These are phyloP conservation scores for Sphagnum contortum DNA, from an alignment of 225 moss, liverwort and hornwort species.

Conservation along the genomic window DNA sequence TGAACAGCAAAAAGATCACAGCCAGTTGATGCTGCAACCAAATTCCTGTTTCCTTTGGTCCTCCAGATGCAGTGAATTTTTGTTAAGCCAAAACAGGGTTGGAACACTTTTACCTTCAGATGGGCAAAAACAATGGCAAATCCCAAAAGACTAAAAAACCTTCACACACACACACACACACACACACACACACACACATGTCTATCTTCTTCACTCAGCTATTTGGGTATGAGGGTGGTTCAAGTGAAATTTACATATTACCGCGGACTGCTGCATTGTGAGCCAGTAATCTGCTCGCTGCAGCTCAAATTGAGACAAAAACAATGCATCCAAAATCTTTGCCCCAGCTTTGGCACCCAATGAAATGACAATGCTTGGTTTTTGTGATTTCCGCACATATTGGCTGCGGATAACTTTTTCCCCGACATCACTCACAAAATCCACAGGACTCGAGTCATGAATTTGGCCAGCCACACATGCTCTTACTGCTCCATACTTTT, in stretches of 20 bases:
- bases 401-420: conserved; percentile 34
- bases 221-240: no score
- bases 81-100: no score
- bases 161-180: no score
- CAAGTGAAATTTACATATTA: conserved; percentile 10
- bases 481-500: conserved; percentile 42
- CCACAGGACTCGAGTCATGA: conserved; percentile 84
- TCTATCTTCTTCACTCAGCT: no score
- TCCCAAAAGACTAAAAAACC: no score
- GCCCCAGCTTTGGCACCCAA: conserved; percentile 23
- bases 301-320: conserved; percentile 26
- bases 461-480: conserved; percentile 79
- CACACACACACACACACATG: no score
- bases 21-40: no score
- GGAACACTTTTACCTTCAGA: no score
- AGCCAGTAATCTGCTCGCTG: conserved; percentile 61
- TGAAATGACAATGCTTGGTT: conserved; percentile 22
- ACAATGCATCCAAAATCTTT: conserved; percentile 34
- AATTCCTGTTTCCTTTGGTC: no score
- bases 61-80: no score
- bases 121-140: no score
- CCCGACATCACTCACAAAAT: conserved; percentile 51
- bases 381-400: conserved; percentile 19
- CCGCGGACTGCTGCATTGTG: conserved; percentile 40
- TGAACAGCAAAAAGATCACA: no score